These are phyloP conservation scores for Gynostemma pentaphyllum DNA, from an alignment of 306 rosid species.

Conservation along the genomic window DNA sequence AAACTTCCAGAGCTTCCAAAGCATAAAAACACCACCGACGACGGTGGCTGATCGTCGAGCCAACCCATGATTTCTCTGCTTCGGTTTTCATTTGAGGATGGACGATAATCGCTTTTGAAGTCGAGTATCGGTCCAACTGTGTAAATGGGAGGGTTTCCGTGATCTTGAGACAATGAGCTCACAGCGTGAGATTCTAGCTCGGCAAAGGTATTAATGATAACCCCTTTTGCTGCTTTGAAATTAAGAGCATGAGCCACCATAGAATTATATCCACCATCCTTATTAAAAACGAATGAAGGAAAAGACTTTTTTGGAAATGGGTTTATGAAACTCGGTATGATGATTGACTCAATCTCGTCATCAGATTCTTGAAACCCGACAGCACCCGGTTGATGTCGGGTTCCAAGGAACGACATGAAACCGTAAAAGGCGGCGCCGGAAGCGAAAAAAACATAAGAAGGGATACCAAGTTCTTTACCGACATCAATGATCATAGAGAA, in stretches of 20 bases:
- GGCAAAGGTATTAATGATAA: background rate
- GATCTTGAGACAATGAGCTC: background rate
- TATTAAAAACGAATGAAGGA: background rate
- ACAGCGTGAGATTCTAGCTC: background rate
- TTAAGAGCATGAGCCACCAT: background rate
- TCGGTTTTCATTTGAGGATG: background rate
- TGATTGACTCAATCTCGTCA: too few relatives aligned
- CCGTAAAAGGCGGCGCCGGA: conserved; percentile 11
- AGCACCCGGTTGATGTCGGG: background rate
- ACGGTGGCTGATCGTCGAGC: too few relatives aligned
- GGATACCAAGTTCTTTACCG: background rate
- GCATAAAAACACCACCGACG: too few relatives aligned
- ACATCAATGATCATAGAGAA: conserved; percentile 13
- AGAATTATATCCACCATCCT: background rate
- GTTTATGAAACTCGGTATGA: conserved; percentile 7
- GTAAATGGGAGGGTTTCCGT: conserved; percentile 24
- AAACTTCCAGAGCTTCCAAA: too few relatives aligned
- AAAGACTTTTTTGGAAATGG: conserved; percentile 21
- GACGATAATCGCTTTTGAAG: background rate
- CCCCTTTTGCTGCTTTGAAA: background rate
- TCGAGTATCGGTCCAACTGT: conserved; percentile 40
- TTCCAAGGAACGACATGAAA: background rate
- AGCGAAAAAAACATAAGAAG: conserved; percentile 12
- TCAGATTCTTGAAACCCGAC: conserved; percentile 2
- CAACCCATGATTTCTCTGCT: too few relatives aligned